Percentiles rank a stretch among this genome's conserved stretches.
These are phyloP conservation scores for Xylaria sp. DNA, from an alignment of 2,329 filamentous ascomycete genomes.

Conservation along the genomic window DNA sequence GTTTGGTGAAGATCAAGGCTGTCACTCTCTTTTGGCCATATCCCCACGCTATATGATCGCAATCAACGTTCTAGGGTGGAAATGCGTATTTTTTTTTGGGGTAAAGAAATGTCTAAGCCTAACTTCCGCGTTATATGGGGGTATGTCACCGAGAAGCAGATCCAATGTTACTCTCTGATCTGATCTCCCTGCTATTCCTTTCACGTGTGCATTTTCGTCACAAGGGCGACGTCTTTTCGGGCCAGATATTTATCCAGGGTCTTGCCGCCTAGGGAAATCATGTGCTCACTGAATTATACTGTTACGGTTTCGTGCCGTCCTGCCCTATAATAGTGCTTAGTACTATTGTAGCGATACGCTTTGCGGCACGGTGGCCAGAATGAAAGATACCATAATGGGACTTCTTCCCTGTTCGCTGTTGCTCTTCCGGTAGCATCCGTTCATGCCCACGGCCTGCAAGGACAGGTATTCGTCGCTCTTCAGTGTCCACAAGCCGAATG, in stretches of 20 bases:
- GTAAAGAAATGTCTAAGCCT: background rate
- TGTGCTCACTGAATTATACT: background rate
- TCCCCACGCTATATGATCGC: background rate
- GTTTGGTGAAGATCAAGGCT: background rate
- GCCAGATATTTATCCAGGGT: background rate
- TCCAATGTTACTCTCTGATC: background rate
- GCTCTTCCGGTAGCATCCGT: slow-evolving; percentile 19
- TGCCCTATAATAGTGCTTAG: background rate
- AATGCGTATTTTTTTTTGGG: background rate
- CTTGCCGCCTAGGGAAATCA: background rate
- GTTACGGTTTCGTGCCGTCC: background rate
- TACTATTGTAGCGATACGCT: background rate
- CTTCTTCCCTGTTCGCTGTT: slow-evolving; percentile 4
- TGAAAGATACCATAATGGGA: slow-evolving; percentile 6
- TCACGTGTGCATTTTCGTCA: background rate
- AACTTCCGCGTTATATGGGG: background rate
- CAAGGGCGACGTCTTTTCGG: background rate
- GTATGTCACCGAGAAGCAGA: background rate
- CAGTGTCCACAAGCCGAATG: background rate
- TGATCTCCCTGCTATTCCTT: background rate
- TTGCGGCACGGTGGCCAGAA: background rate
- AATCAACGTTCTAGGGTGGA: background rate
- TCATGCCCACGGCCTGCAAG: slow-evolving; percentile 2
- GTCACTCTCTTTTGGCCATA: background rate
- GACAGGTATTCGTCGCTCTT: slow-evolving; percentile 23